Evolutionary conservation across 768 basidiomycete genomes (phyloP), one percentile per base, ranked within the genome.

Genomic region (Hydnomerulius pinastri): DNA sequence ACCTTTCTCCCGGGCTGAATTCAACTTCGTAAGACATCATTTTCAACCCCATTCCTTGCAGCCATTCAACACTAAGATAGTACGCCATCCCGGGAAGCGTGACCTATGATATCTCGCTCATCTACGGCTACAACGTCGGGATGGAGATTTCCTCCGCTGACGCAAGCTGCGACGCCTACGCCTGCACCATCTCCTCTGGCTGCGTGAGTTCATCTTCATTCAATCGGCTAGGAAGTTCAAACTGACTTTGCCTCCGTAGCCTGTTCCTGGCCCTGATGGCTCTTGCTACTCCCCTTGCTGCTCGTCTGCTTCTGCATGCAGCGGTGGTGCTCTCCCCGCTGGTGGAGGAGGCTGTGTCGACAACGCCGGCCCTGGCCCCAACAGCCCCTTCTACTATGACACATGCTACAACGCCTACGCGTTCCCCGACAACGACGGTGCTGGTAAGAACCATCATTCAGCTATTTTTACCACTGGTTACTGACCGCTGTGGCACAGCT

Each of bases 101-200:
- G 39, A 69, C 67, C 38, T 67, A 67, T 21, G 67, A 69, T 25
- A 69, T 69, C 20, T 69, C 65, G 17, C 56, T 67, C 43, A 69
- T 67, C 50, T 69, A 69, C 9, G 67, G 65, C 0, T 67, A 67
- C 49, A 69, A 69, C 11, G 65, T 69, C 17, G 65, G 65, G 24
- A 67, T 67, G 67, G n/a, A 69, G 40, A 69, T 67, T 12, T 69
- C 65, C 18, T 67, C 67, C 0, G 46, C 58, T 1, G 60, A 69
- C 30, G 0, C 9, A 2, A 38, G 46, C 43, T 67, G 65, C n/a
- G 65, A 67, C 10, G 55, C 51, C 13, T 67, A 63, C 23, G 65
- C 67, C n/a, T 67, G 67, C 32, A 69, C 60, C 4, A 65, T 67
- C 25, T 37, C 43, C 23, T 69, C 67, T 1, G 63, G 67, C 24